Conservation (phyloP, 2,329 filamentous ascomycete genomes). For the Thelonectria olida region DNA sequence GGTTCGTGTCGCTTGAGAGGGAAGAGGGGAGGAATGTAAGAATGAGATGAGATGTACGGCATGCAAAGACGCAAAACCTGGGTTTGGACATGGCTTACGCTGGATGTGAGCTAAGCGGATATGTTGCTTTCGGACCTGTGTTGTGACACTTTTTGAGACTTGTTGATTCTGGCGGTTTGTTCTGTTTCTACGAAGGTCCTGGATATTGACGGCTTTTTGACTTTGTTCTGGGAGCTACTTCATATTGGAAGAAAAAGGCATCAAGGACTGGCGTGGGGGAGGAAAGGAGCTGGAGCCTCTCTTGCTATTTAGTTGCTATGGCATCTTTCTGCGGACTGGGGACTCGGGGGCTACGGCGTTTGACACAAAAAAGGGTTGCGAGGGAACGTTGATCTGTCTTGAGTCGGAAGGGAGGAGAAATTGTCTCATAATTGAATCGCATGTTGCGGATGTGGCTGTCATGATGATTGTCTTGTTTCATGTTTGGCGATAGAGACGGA, state of each 20-base stretch:
- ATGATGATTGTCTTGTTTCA: conserved; percentile 4
- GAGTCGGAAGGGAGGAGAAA: conserved; percentile 6
- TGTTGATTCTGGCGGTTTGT: background rate
- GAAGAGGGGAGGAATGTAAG: conserved; percentile 6
- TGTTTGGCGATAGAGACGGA: background rate
- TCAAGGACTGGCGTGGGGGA: too few relatives aligned
- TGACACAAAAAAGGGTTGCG: background rate
- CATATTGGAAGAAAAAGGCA: background rate
- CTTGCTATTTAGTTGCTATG: background rate
- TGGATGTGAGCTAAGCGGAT: conserved; percentile 20
- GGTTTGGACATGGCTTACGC: conserved; percentile 22
- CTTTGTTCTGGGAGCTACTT: conserved; percentile 1
- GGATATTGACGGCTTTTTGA: conserved; percentile 15
- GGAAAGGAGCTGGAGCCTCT: too few relatives aligned
- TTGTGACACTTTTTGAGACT: conserved; percentile 8
- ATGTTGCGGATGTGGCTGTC: conserved; percentile 6
- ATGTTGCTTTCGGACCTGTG: too few relatives aligned
- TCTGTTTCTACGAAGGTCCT: conserved; percentile 9
- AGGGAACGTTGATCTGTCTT: background rate
- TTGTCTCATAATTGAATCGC: conserved; percentile 27
- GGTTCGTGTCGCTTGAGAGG: background rate
- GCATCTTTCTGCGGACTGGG: background rate
- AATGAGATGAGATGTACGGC: conserved; percentile 8
- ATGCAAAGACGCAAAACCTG: conserved; percentile 7
- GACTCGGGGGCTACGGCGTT: conserved; percentile 21